Base-by-base conservation (phyloP, 176 grass and related monocot species). In the Zoysia pacifica region DNA sequence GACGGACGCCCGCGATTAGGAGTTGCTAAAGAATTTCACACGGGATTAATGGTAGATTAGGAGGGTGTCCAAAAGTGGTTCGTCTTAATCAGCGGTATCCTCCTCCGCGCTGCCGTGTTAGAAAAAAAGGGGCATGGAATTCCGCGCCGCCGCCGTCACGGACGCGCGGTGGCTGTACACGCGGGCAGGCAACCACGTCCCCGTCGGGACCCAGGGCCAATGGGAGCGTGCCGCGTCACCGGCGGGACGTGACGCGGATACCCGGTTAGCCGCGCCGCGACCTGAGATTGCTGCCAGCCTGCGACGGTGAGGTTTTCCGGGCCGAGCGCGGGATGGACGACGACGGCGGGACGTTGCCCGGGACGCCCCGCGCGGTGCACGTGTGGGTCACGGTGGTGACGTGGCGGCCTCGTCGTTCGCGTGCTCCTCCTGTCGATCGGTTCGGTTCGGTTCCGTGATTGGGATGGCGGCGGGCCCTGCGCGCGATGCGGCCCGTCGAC, bases 231-330 rank as follows among this genome's bases (percentile, higher is more conserved):
- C 83, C 83, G 48, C 52, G 38, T 86, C 68, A 10, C 0, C 5
- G 4, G 0, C 0, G 13, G 74, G 87, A 90, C 83, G 67, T 54
- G 67, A 36, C 60, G 28, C 16, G 12, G 45, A 1, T 5, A 3
- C 79, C 79, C 86, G 73, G 82, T 86, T 90, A 68, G 87, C 74
- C 18, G 66, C 28, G 28, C n/a, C 35, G 35, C 45, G 83, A 55
- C 6, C 6, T 5, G 3, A 58, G 48, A 38, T 2, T 2, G 41
- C 2, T 4, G 8, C 5, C 28, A 28, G 28, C 28, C 28, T 28
- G 28, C 28, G 0, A 28, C 28, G 28, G 28, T 28, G 28, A 28
- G 28, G 28, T 28, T 28, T 28, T 28, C 28, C 28, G 28, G 28
- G 28, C 28, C 28, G 28, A 28, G 28, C 28, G 28, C 28, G 28